phyloP scores from a whole-genome alignment of 2,329 filamentous ascomycete species.

The Pezicula radicicola region DNA sequence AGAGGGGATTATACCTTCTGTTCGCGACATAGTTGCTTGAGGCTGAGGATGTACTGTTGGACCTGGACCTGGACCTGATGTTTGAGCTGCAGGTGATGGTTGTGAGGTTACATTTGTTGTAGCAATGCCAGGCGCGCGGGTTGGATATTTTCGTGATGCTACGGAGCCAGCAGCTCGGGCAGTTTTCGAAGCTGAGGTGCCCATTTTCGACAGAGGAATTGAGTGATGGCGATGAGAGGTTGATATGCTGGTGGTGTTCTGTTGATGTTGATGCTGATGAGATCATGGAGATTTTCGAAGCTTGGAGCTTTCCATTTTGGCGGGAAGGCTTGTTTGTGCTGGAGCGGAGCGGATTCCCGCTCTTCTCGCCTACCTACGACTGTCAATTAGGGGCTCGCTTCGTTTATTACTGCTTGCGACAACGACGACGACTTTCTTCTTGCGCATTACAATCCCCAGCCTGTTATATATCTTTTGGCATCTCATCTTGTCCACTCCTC shows the following conservation, averaged over 20 bases:
- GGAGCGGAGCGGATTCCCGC: too few relatives aligned
- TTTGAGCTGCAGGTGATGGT: conserved; percentile 4
- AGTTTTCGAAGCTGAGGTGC: conserved; percentile 22
- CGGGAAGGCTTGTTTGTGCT: too few relatives aligned
- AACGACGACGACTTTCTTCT: too few relatives aligned
- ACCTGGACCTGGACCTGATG: conserved; percentile 3
- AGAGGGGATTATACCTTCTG: conserved; percentile 7
- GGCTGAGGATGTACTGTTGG: conserved; percentile 10
- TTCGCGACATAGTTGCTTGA: conserved; percentile 1
- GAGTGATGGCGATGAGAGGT: not conserved
- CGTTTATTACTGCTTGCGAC: too few relatives aligned
- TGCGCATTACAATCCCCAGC: too few relatives aligned
- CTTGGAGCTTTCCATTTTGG: too few relatives aligned
- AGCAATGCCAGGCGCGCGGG: conserved; percentile 16
- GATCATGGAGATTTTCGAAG: too few relatives aligned
- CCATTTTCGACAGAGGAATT: conserved; percentile 13
- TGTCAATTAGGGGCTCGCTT: too few relatives aligned
- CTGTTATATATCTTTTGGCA: too few relatives aligned
- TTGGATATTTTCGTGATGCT: conserved; percentile 26
- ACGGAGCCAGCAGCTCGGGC: conserved; percentile 10
- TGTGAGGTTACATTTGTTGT: conserved; percentile 5
- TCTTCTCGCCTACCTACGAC: too few relatives aligned
- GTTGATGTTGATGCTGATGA: too few relatives aligned
- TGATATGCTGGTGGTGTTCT: not conserved
- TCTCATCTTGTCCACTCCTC: too few relatives aligned